A percentile compares a stretch with the other conserved stretches of the same genome.
phyloP scores from a whole-genome alignment of 129 eudicot genomes.

The Chrysanthemum seticuspe region DNA sequence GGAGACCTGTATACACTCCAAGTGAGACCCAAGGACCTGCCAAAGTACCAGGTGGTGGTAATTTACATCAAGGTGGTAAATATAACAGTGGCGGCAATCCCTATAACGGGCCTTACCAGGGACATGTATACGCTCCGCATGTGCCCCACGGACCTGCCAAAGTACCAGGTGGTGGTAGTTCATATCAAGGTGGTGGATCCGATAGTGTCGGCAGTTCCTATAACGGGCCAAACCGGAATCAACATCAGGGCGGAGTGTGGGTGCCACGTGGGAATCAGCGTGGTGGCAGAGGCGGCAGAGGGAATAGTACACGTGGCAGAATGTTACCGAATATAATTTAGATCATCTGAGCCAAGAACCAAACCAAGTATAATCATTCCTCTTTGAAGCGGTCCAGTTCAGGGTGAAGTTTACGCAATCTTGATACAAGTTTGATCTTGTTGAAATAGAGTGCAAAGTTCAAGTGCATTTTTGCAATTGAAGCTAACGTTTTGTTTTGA shows the following conservation, averaged over 20 bases:
- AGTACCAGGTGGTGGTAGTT: no score
- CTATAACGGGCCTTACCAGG: background rate
- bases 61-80: background rate
- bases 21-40: slow-evolving; percentile 30
- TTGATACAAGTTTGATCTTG: no score
- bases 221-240: background rate
- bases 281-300: background rate
- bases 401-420: no score
- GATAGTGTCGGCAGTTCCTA: no score
- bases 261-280: slow-evolving; percentile 23
- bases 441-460: no score
- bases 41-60: slow-evolving; percentile 14
- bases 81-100: no score
- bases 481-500: background rate
- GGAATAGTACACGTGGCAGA: background rate
- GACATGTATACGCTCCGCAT: slow-evolving; percentile 3
- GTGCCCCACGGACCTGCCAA: slow-evolving; percentile 30
- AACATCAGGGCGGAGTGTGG: slow-evolving; percentile 33
- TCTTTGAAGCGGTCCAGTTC: no score
- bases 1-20: background rate
- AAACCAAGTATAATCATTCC: no score
- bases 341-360: background rate
- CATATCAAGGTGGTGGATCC: background rate
- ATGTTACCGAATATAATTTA: no score
- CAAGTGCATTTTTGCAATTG: background rate